A percentile compares a stretch with the other conserved stretches of the same genome.
phyloP scores from a whole-genome alignment of 2,329 filamentous ascomycete genomes.

The Geosmithia flava region DNA sequence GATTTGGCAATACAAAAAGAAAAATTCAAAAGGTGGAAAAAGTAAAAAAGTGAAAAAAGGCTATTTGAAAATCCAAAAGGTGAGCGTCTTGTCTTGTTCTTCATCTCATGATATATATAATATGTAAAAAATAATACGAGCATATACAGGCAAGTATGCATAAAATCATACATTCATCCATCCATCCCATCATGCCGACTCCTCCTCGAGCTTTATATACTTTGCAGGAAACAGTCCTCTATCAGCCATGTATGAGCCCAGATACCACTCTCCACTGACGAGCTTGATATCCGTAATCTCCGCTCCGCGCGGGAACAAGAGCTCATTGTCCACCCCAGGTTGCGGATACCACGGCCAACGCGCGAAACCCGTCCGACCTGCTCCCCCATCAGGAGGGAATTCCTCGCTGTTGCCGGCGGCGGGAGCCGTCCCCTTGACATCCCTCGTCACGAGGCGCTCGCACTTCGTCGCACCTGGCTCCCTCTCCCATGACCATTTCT shows the following conservation, averaged over 20 bases:
- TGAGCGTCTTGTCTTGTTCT: no score
- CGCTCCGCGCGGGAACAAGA: conserved; percentile 72
- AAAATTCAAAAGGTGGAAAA: no score
- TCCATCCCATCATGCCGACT: conserved; percentile 3
- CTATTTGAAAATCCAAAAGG: no score
- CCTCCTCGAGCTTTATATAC: conserved; percentile 48
- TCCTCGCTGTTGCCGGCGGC: conserved; percentile 9
- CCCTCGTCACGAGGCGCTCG: conserved; percentile 34
- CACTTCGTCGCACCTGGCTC: conserved; percentile 18
- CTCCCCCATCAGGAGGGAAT: conserved; percentile 67
- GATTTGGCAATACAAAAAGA: no score
- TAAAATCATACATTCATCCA: conserved; percentile 2
- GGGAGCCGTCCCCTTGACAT: conserved; percentile 34
- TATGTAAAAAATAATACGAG: not conserved
- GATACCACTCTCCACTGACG: conserved; percentile 84
- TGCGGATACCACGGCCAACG: conserved; percentile 71
- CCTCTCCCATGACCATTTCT: conserved; percentile 40
- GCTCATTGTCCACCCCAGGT: conserved; percentile 54
- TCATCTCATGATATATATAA: no score
- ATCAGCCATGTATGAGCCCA: conserved; percentile 71
- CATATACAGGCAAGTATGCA: not conserved
- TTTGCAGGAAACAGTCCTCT: conserved; percentile 71
- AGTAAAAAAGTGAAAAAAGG: no score
- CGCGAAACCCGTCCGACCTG: conserved; percentile 51
- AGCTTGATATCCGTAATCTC: conserved; percentile 76